phyloP scores from a whole-genome alignment of 2,329 filamentous ascomycete genomes.

The Ascochyta viciae-villosae region DNA sequence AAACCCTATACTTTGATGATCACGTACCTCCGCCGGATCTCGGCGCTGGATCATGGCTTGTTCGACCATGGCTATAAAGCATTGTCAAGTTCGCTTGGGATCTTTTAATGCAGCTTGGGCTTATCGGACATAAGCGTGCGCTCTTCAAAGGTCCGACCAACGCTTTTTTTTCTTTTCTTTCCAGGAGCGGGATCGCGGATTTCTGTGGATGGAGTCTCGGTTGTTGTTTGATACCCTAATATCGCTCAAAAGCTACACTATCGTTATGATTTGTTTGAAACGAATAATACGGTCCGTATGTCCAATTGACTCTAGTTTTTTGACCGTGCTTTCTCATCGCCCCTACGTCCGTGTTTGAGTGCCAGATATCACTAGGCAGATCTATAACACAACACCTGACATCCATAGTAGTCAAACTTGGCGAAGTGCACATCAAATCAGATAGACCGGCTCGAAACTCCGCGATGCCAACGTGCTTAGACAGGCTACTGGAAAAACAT shows the following conservation, averaged over 20 bases:
- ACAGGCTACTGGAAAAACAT: slow-evolving; percentile 10
- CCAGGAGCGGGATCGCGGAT: background rate
- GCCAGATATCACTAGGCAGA: background rate
- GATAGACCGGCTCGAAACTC: background rate
- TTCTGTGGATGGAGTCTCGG: background rate
- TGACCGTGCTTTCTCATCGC: background rate
- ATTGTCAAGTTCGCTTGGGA: too few species aligned
- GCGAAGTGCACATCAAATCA: background rate
- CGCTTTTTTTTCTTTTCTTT: background rate
- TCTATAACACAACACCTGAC: background rate
- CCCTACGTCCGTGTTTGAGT: background rate
- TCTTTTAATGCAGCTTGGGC: too few species aligned
- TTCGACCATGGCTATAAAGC: too few species aligned
- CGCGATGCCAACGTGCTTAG: background rate
- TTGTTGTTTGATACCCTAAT: slow-evolving; percentile 8
- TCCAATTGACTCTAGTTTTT: too few species aligned
- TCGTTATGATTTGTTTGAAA: background rate
- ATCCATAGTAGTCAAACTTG: background rate
- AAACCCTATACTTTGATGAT: background rate
- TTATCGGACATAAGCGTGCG: too few species aligned
- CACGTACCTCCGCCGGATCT: background rate
- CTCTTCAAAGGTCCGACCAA: too few species aligned
- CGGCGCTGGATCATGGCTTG: too few species aligned
- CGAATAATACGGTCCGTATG: background rate
- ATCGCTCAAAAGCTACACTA: background rate